Evolutionary conservation across 352 stramenopile genomes (phyloP).

Genomic region (Phytophthora niederhauseri): DNA sequence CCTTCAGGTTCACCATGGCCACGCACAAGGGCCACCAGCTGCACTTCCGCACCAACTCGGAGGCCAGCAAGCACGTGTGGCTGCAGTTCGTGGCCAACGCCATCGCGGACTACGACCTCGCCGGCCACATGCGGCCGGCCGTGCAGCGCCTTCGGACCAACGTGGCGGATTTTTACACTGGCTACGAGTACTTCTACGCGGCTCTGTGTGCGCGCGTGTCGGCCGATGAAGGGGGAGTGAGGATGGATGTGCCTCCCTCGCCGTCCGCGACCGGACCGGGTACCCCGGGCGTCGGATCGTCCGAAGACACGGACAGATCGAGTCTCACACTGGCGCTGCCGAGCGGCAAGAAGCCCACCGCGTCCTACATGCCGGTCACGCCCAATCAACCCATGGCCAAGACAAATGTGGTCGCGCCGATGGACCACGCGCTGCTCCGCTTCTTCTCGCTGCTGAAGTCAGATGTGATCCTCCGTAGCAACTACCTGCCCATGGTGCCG

Average conservation of each 20-base stretch:
- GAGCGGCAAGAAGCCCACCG: conserved; percentile 56
- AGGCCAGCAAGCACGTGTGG: conserved; percentile 83
- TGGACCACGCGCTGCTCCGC: conserved; percentile 67
- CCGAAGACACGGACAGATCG: conserved; percentile 34
- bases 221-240: conserved; percentile 35
- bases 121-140: conserved; percentile 34
- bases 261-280: conserved; percentile 11
- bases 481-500: conserved; percentile 91
- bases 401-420: conserved; percentile 47
- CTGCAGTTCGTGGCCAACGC: conserved; percentile 76
- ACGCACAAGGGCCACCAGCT: conserved; percentile 87
- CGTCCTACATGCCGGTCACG: conserved; percentile 50
- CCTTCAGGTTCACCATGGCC: conserved; percentile 83
- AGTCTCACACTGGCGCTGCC: conserved; percentile 22
- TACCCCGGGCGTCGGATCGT: conserved; percentile 8
- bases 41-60: conserved; percentile 86
- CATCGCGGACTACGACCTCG: conserved; percentile 55
- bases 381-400: conserved; percentile 62
- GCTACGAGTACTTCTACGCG: conserved; percentile 77
- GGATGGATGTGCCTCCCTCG: conserved; percentile 16
- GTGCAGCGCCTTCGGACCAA: conserved; percentile 49
- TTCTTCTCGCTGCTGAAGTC: conserved; percentile 84
- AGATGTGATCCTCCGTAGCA: conserved; percentile 81
- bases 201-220: conserved; percentile 63
- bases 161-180: conserved; percentile 76